A percentile compares a stretch with the other conserved stretches of the same genome.
phyloP scores from a whole-genome alignment of 148 eudicot species.

The Rhododendron vialii region DNA sequence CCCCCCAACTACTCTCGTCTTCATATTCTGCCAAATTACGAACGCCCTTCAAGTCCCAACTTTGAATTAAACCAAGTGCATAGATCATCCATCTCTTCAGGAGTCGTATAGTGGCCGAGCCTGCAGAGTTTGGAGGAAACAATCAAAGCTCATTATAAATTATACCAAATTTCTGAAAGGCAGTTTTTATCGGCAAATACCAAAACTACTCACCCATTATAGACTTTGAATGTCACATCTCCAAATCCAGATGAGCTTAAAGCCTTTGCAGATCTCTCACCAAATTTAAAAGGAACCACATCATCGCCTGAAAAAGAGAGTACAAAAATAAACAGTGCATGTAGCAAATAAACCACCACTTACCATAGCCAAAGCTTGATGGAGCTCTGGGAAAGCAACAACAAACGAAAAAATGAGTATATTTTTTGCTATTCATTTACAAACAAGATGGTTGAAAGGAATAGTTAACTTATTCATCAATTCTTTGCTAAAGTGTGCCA shows the following conservation, averaged over 20 bases:
- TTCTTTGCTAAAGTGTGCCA: neutral
- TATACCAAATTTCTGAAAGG: neutral
- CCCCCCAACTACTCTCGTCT: neutral
- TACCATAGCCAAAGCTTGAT: neutral
- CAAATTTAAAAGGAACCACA: constrained; percentile 68
- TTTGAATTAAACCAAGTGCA: constrained; percentile 80
- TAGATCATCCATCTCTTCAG: constrained; percentile 76
- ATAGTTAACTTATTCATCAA: neutral
- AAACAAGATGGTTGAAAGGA: neutral
- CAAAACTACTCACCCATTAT: constrained; percentile 42
- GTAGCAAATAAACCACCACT: neutral
- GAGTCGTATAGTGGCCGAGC: constrained; percentile 87
- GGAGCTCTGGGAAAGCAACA: neutral
- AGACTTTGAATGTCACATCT: constrained; percentile 68
- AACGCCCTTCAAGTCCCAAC: constrained; percentile 52
- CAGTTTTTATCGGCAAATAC: neutral
- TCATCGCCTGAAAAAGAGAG: constrained; percentile 62
- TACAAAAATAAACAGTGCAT: neutral
- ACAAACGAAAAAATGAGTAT: neutral
- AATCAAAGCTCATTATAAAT: neutral
- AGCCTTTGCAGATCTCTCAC: constrained; percentile 64
- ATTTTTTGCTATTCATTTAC: neutral
- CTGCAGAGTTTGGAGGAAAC: constrained; percentile 31
- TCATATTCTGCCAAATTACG: constrained; percentile 3
- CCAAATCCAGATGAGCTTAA: constrained; percentile 57